phyloP scores from a whole-genome alignment of 2,329 filamentous ascomycete species.

The Ceratocystis variospora region DNA sequence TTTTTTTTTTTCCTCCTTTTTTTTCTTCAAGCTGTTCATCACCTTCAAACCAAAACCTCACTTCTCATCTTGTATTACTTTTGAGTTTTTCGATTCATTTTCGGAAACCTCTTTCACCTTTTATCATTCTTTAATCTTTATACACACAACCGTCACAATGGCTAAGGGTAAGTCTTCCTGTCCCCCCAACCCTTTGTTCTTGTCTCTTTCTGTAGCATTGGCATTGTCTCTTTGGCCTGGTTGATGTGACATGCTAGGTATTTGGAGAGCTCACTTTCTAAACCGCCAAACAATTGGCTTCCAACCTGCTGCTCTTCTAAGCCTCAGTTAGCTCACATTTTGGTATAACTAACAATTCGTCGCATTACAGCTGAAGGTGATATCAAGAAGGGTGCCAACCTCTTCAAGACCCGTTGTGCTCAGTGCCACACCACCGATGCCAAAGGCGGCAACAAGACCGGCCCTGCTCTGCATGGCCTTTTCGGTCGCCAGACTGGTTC shows the following conservation, averaged over 20 bases:
- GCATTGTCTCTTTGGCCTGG: no score
- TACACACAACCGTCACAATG: constrained; percentile 15
- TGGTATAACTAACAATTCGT: not conserved
- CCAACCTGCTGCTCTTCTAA: not conserved
- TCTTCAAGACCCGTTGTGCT: constrained; percentile 98
- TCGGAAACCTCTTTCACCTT: constrained; percentile 2
- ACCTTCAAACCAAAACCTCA: constrained; percentile 9
- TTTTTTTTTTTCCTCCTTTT: constrained; percentile 10
- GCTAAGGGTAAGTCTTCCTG: constrained; percentile 16
- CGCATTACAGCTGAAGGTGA: constrained; percentile 47
- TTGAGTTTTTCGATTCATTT: constrained; percentile 6
- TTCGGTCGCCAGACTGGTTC: constrained; percentile 92
- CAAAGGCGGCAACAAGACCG: constrained; percentile 92
- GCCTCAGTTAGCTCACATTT: not conserved
- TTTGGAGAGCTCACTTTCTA: no score
- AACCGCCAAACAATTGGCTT: not conserved
- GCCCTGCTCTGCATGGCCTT: constrained; percentile 90
- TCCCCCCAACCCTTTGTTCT: not conserved
- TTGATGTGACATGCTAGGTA: no score
- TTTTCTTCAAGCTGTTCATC: constrained; percentile 13
- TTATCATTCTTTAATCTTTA: constrained; percentile 12
- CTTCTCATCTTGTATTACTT: not conserved
- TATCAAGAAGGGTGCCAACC: constrained; percentile 87
- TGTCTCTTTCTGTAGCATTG: no score
- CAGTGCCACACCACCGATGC: constrained; percentile 96